Base-by-base conservation (phyloP, 106 monocot species). In the Xerophyta viscosa region DNA sequence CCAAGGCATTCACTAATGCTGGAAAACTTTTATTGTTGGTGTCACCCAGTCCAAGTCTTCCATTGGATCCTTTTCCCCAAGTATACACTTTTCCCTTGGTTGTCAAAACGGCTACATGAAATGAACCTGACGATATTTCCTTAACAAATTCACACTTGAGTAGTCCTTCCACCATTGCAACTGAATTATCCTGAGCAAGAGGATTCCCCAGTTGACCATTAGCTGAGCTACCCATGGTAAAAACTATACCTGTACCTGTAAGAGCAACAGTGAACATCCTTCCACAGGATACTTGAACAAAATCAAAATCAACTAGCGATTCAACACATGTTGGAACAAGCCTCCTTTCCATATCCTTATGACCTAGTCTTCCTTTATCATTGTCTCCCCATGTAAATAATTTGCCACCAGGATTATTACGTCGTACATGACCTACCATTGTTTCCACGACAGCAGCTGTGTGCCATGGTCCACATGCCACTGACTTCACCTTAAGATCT, bases 31-130 rank as follows among this genome's bases (percentile, higher is more conserved):
- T 76, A 29, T 86, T 72, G 10, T 61, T 58, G 20, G 28, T 72
- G 10, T 86, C 86, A 50, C 86, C 86, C 54, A 79, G 65, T 0
- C 87, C 74, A 50, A 88, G 64, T 50, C 78, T 78, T 27, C 85
- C 85, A 69, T 76, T 76, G 6, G 54, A 24, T 18, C 85, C 85
- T 57, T 69, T 86, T 20, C 85, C 85, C 85, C 85, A 86, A 30
- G 85, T 86, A 50, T 66, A 86, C 29, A 86, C 70, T 50, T 73
- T 76, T 33, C 72, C 80, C 14, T 65, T 72, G 20, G 62, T 61
- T 20, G 85, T 80, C 50, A 86, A 62, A 14, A 58, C 76, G 3
- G 66, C 80, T 8, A 86, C 85, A 63, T 86, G 85, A 54, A 59
- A 86, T 23, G 85, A 64, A 36, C 85, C 79, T 2, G 76, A 55